A percentile compares a stretch with the other conserved stretches of the same genome.
Conservation (phyloP, 2,329 filamentous ascomycete genomes). For the Aspergillus sp. region DNA sequence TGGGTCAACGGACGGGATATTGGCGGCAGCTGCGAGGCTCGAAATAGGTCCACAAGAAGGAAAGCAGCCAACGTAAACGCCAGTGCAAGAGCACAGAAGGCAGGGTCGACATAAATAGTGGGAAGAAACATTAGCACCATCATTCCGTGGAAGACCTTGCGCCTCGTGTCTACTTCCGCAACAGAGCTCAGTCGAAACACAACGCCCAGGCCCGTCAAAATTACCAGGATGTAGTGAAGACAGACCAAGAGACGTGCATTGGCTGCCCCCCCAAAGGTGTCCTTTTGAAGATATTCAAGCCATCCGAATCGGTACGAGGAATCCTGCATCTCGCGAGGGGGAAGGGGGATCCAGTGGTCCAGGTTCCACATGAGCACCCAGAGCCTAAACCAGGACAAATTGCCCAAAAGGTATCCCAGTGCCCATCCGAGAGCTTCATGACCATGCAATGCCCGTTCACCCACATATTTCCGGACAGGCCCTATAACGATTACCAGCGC, state of each 20-base stretch:
- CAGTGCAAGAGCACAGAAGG: conserved; percentile 73
- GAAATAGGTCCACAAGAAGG: conserved; percentile 75
- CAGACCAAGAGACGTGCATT: conserved; percentile 71
- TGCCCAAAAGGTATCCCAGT: conserved; percentile 77
- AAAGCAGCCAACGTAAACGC: conserved; percentile 72
- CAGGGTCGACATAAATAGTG: conserved; percentile 74
- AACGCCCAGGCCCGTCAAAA: conserved; percentile 60
- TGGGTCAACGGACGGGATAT: conserved; percentile 74
- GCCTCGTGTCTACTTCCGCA: conserved; percentile 87
- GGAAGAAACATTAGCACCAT: conserved; percentile 96
- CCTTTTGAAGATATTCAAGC: conserved; percentile 56
- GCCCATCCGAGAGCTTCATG: conserved; percentile 89
- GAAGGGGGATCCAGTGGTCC: conserved; percentile 66
- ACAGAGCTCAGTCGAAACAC: conserved; percentile 66
- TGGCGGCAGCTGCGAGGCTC: conserved; percentile 84
- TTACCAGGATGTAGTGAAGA: conserved; percentile 62
- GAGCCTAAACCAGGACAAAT: conserved; percentile 61
- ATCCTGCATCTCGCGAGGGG: conserved; percentile 34
- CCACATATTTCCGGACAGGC: conserved; percentile 62
- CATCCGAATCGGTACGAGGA: conserved; percentile 46
- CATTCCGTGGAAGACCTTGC: conserved; percentile 97
- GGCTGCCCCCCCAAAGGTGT: conserved; percentile 60
- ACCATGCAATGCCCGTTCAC: conserved; percentile 55
- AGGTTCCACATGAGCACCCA: conserved; percentile 60
- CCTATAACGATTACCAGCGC: conserved; percentile 58